Percentiles rank a stretch among this genome's conserved stretches.
Evolutionary conservation across 192 early-diverging fungal genomes (phyloP).

Genomic region (Fimicolochytrium jonesii): DNA sequence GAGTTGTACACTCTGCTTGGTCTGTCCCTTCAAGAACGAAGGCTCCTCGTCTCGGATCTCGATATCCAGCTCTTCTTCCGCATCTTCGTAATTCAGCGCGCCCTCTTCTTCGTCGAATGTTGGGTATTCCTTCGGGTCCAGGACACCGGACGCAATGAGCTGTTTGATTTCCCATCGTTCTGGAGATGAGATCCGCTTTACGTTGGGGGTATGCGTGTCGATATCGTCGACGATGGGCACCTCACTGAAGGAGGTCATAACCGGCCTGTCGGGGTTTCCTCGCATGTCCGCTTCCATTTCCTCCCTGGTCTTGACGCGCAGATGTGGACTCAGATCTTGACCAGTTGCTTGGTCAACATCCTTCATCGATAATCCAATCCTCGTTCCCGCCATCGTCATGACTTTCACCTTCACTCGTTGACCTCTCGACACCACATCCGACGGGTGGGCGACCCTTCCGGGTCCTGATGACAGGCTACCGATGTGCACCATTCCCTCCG

Average conservation of each 20-base stretch:
- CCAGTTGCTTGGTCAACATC: slow-evolving; percentile 95
- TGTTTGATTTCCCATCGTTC: slow-evolving; percentile 98
- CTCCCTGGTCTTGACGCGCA: slow-evolving; percentile 61
- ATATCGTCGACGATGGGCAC: slow-evolving; percentile 42
- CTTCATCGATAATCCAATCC: slow-evolving; percentile 88
- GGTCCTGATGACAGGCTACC: slow-evolving; percentile 59
- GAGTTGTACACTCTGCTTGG: slow-evolving; percentile 73
- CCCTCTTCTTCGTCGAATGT: slow-evolving; percentile 87
- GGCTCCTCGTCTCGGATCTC: slow-evolving; percentile 96
- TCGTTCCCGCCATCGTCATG: slow-evolving; percentile 78
- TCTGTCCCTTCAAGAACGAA: slow-evolving; percentile 90
- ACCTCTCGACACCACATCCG: slow-evolving; percentile 79
- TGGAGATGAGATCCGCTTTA: slow-evolving; percentile 87
- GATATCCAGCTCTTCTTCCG: slow-evolving; percentile 95
- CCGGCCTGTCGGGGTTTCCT: slow-evolving; percentile 66
- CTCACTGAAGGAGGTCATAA: slow-evolving; percentile 46
- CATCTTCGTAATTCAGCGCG: slow-evolving; percentile 71
- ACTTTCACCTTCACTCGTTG: slow-evolving; percentile 92
- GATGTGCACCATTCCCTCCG: slow-evolving; percentile 91
- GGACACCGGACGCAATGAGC: slow-evolving; percentile 89
- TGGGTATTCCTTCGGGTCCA: slow-evolving; percentile 80
- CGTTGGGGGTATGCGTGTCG: slow-evolving; percentile 26
- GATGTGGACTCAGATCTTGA: slow-evolving; percentile 77
- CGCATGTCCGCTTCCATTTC: slow-evolving; percentile 58
- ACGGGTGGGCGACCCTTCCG: slow-evolving; percentile 68